Conservation (phyloP, 805 yeast species). For the Kazachstania bromeliacearum region DNA sequence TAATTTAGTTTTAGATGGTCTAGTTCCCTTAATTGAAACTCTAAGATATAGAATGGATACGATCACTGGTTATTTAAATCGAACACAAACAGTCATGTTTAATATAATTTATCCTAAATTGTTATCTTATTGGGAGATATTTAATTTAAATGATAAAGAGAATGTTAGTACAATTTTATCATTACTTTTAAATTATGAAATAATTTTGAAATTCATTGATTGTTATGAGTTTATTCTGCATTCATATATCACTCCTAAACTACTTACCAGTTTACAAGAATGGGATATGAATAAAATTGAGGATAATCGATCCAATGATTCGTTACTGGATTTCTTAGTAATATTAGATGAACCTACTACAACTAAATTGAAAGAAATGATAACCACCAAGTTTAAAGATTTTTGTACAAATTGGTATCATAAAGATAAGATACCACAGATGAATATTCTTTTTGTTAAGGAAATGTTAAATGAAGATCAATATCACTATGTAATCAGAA, state of each 20-base stretch:
- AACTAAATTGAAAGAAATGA: constrained; percentile 3
- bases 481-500: constrained; percentile 8
- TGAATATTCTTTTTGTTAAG: constrained; percentile 7
- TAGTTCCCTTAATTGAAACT: constrained; percentile 8
- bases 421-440: background rate
- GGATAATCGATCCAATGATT: constrained; percentile 1
- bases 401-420: constrained; percentile 14
- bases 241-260: constrained; percentile 31
- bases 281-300: constrained; percentile 27
- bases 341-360: constrained; percentile 3
- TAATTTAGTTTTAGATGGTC: too few relatives aligned
- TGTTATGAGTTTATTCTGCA: constrained; percentile 22
- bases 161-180: constrained; percentile 6
- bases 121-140: constrained; percentile 6
- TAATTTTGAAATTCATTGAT: constrained; percentile 14
- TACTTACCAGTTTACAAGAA: constrained; percentile 26
- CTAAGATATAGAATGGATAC: constrained; percentile 17
- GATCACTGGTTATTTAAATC: constrained; percentile 10
- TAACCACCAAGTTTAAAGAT: constrained; percentile 7
- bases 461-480: constrained; percentile 8
- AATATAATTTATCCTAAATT: constrained; percentile 8
- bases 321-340: constrained; percentile 15
- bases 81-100: constrained; percentile 19
- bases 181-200: constrained; percentile 14
- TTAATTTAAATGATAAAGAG: constrained; percentile 7